Evolutionary conservation across 2,329 filamentous ascomycete genomes (phyloP), one percentile per base, ranked within the genome.

Genomic region (Albophoma yamanashiensis): DNA sequence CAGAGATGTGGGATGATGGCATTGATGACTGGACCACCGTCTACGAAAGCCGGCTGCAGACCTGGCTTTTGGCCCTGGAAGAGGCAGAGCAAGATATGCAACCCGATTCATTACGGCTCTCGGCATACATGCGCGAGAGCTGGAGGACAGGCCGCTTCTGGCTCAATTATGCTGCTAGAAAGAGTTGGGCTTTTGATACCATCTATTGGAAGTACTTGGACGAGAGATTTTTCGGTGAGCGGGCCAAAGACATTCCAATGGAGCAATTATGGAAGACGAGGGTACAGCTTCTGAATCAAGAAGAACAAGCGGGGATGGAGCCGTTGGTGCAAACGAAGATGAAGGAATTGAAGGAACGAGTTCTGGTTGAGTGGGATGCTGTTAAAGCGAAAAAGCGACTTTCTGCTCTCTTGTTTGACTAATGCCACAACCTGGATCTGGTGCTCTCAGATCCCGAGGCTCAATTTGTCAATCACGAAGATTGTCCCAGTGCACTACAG

Each of bases 121-220:
- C 72, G 0, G 60, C 50, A n/a, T 65, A 70, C 12, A 76, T 77
- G 73, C 60, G 67, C 8, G 66, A 76, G 52, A 74, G 71, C 60
- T 75, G 70, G 74, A 67, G 70, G 40, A 71, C 65, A 1, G 64
- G 69, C 6, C 62, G 65, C 2, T 75, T 72, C 62, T 70, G 65
- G 65, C 58, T 75, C 20, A 73, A 62, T 59, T 74, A 74, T 22
- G 73, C 67, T 3, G 71, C 68, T 2, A 68, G 70, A 59, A 74
- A 73, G 52, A 75, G 71, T 53, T 74, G 70, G 71, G 70, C 67
- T 0, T 74, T 76, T 60, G 74, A 76, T 55, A 57, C 64, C 6
- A 61, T 75, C 4, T 77, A 62, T 58, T 76, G 73, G 73, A 72
- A 65, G 47, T 73, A 61, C 59, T 57, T 75, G 5, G 71, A 76